phyloP scores from a whole-genome alignment of 1,284 basidiomycete species.

The Fomes fomentarius region DNA sequence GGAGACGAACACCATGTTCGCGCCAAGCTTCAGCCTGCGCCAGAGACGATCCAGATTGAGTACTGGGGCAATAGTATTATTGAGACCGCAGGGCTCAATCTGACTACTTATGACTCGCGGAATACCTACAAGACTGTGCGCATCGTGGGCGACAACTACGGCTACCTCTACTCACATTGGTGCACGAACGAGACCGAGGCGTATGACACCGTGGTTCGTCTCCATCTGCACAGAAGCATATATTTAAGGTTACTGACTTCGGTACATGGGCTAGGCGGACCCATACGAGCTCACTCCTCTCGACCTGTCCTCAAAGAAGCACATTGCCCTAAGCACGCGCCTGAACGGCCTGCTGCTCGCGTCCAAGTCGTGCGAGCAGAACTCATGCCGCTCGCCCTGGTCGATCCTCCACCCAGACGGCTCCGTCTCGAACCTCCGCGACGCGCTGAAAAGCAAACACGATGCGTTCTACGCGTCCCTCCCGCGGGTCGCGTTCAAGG shows the following conservation, averaged over 20 bases:
- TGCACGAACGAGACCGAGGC: conserved; percentile 2
- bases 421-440: background rate
- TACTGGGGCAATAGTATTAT: background rate
- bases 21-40: background rate
- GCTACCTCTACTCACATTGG: background rate
- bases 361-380: background rate
- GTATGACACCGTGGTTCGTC: background rate
- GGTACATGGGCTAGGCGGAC: background rate
- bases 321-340: background rate
- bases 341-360: background rate
- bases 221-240: background rate
- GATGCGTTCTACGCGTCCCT: background rate
- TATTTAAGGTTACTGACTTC: background rate
- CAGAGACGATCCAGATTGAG: conserved; percentile 1
- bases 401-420: background rate
- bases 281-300: background rate
- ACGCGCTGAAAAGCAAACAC: background rate
- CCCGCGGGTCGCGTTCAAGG: background rate
- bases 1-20: background rate
- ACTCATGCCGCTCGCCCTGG: background rate
- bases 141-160: background rate
- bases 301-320: background rate
- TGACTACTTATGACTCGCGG: background rate
- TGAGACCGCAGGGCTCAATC: background rate
- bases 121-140: background rate